A percentile compares a stretch with the other conserved stretches of the same genome.
phyloP scores from a whole-genome alignment of 2,329 filamentous ascomycete species.

The Cephalotrichum gorgonifer region DNA sequence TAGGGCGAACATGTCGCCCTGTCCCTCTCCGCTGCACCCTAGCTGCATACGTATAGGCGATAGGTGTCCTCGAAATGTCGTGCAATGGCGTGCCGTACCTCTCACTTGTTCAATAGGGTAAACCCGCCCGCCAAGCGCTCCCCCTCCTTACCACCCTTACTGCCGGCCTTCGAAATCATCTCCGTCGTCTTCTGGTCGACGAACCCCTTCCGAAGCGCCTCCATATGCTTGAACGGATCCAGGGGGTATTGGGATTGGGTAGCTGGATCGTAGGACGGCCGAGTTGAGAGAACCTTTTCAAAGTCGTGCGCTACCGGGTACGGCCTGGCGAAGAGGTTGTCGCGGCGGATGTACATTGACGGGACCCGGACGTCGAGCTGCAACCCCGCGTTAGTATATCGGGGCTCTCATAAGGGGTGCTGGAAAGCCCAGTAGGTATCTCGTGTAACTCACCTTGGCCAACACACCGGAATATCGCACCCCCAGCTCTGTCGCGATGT shows the following conservation, averaged over 20 bases:
- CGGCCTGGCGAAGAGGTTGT: conserved; percentile 35
- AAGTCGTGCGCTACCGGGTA: conserved; percentile 31
- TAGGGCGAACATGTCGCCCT: too few species aligned
- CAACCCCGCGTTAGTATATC: not conserved
- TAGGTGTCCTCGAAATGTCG: not conserved
- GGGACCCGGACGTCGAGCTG: conserved; percentile 49
- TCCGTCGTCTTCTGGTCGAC: conserved; percentile 31
- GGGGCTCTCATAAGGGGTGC: not conserved
- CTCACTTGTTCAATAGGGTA: not conserved
- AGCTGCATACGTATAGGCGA: too few species aligned
- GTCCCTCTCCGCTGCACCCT: too few species aligned
- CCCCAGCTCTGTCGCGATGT: conserved; percentile 45
- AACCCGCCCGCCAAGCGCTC: conserved; percentile 23
- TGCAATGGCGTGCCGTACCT: not conserved
- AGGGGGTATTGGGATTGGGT: conserved; percentile 22
- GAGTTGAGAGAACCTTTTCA: conserved; percentile 32
- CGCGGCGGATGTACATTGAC: conserved; percentile 50
- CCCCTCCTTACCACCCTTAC: conserved; percentile 22
- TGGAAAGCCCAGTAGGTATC: too few species aligned
- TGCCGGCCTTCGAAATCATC: conserved; percentile 28
- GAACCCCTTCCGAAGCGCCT: conserved; percentile 34
- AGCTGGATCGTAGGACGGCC: conserved; percentile 14
- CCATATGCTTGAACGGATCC: conserved; percentile 36
- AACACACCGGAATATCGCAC: conserved; percentile 48
- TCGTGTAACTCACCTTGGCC: conserved; percentile 39